A percentile compares a stretch with the other conserved stretches of the same genome.
These are phyloP conservation scores for Aspergillus udagawae DNA, from an alignment of 2,329 filamentous ascomycete genomes.

Conservation along the genomic window DNA sequence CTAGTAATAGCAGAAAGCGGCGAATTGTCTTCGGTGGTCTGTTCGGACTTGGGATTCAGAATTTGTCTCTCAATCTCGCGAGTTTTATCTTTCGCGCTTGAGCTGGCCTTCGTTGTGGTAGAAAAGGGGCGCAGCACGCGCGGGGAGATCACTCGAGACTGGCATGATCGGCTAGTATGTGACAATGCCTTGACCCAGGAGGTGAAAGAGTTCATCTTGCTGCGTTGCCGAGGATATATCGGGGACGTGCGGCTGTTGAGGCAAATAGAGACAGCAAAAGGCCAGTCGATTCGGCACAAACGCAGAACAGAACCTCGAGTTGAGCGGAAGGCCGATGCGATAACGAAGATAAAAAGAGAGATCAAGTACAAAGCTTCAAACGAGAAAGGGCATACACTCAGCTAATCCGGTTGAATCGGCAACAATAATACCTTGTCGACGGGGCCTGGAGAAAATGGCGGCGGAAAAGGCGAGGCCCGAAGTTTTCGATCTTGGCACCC, in stretches of 20 bases:
- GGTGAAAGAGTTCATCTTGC: not conserved
- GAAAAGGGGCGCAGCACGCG: conserved; percentile 32
- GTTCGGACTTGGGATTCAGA: conserved; percentile 18
- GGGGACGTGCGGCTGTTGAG: not conserved
- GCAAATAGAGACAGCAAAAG: not conserved
- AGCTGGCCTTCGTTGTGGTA: conserved; percentile 20
- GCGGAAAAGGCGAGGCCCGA: conserved; percentile 28
- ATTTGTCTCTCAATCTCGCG: conserved; percentile 27
- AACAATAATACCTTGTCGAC: not conserved
- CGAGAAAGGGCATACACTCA: not conserved
- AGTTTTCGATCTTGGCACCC: conserved; percentile 36
- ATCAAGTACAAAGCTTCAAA: not conserved
- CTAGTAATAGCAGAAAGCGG: conserved; percentile 27
- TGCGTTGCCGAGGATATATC: not conserved
- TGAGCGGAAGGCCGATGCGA: not conserved
- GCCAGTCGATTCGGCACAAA: not conserved
- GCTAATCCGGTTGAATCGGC: not conserved
- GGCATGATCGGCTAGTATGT: conserved; percentile 27
- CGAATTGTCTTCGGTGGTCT: conserved; percentile 16
- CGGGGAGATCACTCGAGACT: conserved; percentile 16
- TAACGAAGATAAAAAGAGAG: not conserved
- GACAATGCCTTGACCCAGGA: conserved; percentile 24
- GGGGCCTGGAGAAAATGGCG: conserved; percentile 15
- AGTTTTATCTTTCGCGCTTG: conserved; percentile 15
- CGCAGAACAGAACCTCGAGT: not conserved